Base-by-base conservation (phyloP, 2,329 filamentous ascomycete genomes). In the Elsinoe necatrix region DNA sequence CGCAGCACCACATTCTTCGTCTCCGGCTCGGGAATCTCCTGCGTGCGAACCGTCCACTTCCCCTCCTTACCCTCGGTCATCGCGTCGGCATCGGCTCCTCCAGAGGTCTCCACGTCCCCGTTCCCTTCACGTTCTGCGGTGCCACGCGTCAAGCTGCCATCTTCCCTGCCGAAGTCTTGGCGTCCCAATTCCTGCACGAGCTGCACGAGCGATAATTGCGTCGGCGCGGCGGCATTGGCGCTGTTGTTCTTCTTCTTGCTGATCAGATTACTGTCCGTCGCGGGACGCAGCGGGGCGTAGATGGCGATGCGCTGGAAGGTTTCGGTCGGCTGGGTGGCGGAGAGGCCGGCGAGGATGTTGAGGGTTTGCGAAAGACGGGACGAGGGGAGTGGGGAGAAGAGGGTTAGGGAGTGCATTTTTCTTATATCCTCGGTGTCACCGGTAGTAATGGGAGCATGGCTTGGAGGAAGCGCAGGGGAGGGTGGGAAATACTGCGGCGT, bases 321-420 rank as follows among this genome's bases (percentile, higher is more conserved):
- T 57, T 73, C 71, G 63, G 74, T 73, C 37, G 82, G 82, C 65
- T 83, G 81, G 75, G 81, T 81, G 63, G 78, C 80, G 51, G 81
- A 77, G 56, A 83, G 69, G 54, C 82, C 82, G 37, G 81, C 77
- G 47, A 85, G 73, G 63, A 85, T 80, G 64, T 81, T 78, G 55
- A 84, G 71, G 16, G 83, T 74, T 67, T 81, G 80, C 65, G 79
- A 72, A 72, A 83, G 80, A 64, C 81, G 79, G 37, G 75, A 69
- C 31, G 70, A 67, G 8, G 80, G 75, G 57, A 85, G 75, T 64
- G 80, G 77, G 63, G 79, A 80, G 69, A 80, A 83, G 45, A 85
- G 75, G 48, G 82, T 71, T 62, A 83, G 74, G 72, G 84, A 81
- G 69, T 84, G 80, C 81, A 84, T 84, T 21, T 45, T 18, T n/a